These are phyloP conservation scores for Fusarium globosum DNA, from an alignment of 2,329 filamentous ascomycete species.

Conservation along the genomic window DNA sequence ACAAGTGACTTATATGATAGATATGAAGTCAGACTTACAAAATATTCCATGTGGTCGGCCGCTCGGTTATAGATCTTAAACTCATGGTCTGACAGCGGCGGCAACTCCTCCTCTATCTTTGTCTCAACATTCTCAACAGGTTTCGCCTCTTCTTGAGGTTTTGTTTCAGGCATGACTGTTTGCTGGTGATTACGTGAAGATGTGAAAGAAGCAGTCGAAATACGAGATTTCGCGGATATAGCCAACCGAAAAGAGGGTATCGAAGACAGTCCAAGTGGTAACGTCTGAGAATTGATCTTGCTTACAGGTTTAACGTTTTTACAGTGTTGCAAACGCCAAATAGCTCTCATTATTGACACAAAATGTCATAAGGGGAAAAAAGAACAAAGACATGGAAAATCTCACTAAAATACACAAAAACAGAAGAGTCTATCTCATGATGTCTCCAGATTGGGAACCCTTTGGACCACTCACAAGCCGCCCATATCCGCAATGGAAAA, in stretches of 20 bases:
- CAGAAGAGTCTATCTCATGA: conserved; percentile 24
- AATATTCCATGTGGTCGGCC: conserved; percentile 79
- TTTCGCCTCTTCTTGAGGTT: conserved; percentile 11
- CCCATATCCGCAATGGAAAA: conserved; percentile 12
- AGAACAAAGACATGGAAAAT: not conserved
- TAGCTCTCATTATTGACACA: conserved; percentile 28
- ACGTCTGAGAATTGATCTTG: not conserved
- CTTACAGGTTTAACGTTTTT: conserved; percentile 2
- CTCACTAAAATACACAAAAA: conserved; percentile 21
- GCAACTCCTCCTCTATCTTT: conserved; percentile 53
- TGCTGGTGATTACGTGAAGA: conserved; percentile 2
- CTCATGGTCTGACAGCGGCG: conserved; percentile 73
- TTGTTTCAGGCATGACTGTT: conserved; percentile 33
- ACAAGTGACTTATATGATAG: not conserved
- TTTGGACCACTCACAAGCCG: conserved; percentile 31
- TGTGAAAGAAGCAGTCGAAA: not conserved
- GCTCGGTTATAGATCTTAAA: conserved; percentile 78
- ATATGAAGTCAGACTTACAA: conserved; percentile 58
- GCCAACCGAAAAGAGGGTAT: not conserved
- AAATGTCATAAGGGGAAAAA: not conserved
- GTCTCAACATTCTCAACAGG: conserved; percentile 10
- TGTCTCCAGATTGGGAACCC: conserved; percentile 11
- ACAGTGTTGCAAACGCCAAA: conserved; percentile 8
- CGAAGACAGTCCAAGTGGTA: not conserved
- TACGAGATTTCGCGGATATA: not conserved